Percentiles rank a stretch among this genome's conserved stretches.
phyloP scores from a whole-genome alignment of 2,329 filamentous ascomycete species.

The Penicillium sp. region DNA sequence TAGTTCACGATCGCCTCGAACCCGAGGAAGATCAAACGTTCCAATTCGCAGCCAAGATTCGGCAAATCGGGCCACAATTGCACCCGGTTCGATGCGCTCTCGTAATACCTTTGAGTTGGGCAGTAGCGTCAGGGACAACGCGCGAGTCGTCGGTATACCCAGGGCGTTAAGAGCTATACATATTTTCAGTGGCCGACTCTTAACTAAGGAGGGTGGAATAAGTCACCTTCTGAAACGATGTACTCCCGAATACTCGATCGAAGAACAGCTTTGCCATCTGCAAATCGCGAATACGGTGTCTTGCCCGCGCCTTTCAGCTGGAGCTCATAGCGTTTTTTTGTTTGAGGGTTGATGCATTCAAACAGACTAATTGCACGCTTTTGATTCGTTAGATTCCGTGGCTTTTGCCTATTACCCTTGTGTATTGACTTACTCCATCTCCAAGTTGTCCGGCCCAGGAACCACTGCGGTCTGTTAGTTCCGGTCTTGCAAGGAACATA shows the following conservation, averaged over 20 bases:
- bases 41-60: conserved; percentile 88
- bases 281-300: conserved; percentile 94
- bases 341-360: conserved; percentile 71
- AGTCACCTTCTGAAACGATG: conserved; percentile 72
- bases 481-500: background rate
- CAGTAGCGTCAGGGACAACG: conserved; percentile 73
- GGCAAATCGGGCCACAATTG: conserved; percentile 87
- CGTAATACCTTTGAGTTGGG: conserved; percentile 68
- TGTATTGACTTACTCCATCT: conserved; percentile 57
- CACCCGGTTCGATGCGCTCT: conserved; percentile 80
- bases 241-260: conserved; percentile 92
- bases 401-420: background rate
- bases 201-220: background rate
- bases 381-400: conserved; percentile 7
- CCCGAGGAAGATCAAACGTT: conserved; percentile 89
- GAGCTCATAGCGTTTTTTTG: conserved; percentile 74
- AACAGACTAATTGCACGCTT: conserved; percentile 85
- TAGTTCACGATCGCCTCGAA: conserved; percentile 70
- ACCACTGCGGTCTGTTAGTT: conserved; percentile 53
- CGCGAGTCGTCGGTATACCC: conserved; percentile 78
- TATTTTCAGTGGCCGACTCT: background rate
- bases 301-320: conserved; percentile 91
- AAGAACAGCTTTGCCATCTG: conserved; percentile 90
- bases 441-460: conserved; percentile 95
- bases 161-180: conserved; percentile 65